A percentile compares a stretch with the other conserved stretches of the same genome.
Conservation (phyloP, 352 stramenopile species). For the Globisporangium sylvaticum region DNA sequence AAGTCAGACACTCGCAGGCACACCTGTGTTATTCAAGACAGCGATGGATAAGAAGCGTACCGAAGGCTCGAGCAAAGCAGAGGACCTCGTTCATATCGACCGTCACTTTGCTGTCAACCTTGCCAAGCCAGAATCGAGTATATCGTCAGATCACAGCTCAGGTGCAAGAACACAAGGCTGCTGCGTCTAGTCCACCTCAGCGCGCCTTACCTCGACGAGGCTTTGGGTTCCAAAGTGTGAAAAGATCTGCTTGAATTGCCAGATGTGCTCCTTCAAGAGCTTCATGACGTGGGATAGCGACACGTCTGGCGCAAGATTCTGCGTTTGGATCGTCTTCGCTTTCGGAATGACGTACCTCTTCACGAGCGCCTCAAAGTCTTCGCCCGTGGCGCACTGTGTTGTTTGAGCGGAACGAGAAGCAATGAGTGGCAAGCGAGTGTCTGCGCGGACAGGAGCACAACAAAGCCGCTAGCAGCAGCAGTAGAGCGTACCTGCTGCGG, state of each 20-base stretch:
- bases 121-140: background rate
- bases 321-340: constrained; percentile 49
- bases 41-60: constrained; percentile 23
- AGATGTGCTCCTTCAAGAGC: constrained; percentile 61
- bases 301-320: constrained; percentile 64
- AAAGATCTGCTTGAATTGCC: constrained; percentile 76
- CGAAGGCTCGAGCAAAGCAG: constrained; percentile 63
- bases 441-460: background rate
- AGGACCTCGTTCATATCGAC: constrained; percentile 67
- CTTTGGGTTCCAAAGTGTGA: constrained; percentile 67
- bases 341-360: constrained; percentile 45
- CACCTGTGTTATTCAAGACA: background rate
- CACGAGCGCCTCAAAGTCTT: constrained; percentile 41
- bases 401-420: background rate
- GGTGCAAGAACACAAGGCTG: background rate
- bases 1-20: background rate
- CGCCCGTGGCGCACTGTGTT: constrained; percentile 14
- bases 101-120: constrained; percentile 48
- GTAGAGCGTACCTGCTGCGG: constrained; percentile 20
- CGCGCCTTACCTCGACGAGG: constrained; percentile 34
- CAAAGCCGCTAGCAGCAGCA: background rate
- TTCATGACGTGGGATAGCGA: constrained; percentile 68
- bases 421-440: background rate
- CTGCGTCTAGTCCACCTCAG: background rate
- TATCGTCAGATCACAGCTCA: background rate